Conservation (phyloP, 2,329 filamentous ascomycete species). For the Botrytis paeoniae region DNA sequence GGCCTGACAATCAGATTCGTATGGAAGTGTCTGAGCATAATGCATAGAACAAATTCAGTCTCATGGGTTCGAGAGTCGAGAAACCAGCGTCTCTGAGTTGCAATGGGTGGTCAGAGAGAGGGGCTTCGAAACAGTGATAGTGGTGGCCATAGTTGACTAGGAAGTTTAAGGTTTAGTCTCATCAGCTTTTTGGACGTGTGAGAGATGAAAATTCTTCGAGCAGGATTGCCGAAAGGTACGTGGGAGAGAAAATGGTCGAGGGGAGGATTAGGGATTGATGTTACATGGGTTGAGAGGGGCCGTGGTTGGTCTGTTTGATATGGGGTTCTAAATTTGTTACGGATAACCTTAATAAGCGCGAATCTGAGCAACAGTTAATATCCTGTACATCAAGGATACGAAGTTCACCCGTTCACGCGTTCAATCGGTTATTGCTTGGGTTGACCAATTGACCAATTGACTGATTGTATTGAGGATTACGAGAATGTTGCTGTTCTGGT, state of each 20-base stretch:
- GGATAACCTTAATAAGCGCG: background rate
- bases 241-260: background rate
- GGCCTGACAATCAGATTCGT: constrained; percentile 24
- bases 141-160: background rate
- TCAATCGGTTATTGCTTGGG: background rate
- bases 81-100: constrained; percentile 23
- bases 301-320: constrained; percentile 6
- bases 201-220: background rate
- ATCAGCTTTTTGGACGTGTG: background rate
- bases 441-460: constrained; percentile 1
- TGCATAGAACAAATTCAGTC: constrained; percentile 17
- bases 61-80: constrained; percentile 15
- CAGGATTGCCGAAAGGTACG: background rate
- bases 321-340: constrained; percentile 5
- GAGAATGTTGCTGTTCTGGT: background rate
- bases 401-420: background rate
- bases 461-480: background rate
- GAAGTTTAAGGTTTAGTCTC: background rate
- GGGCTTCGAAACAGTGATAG: constrained; percentile 23
- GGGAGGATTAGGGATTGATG: background rate
- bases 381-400: background rate
- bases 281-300: background rate
- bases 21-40: constrained; percentile 14
- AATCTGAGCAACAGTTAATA: background rate
- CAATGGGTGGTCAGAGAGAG: constrained; percentile 22